Base-by-base conservation (phyloP, 441 rosid genomes). In the Aquilaria agallochum region DNA sequence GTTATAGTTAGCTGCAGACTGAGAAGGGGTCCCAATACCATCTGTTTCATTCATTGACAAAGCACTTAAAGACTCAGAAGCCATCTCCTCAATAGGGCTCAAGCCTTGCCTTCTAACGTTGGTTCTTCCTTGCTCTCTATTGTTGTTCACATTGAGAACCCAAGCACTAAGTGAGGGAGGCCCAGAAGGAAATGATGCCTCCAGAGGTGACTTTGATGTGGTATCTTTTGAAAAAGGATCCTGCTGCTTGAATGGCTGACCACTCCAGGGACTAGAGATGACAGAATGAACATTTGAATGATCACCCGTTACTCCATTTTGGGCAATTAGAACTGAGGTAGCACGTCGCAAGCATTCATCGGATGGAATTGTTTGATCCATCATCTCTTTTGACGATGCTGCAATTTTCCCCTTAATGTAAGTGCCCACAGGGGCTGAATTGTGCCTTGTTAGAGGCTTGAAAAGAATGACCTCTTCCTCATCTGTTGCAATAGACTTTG, bases 391-490 rank as follows among this genome's bases (percentile, higher is more conserved):
- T 49, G 59, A 62, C 66, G 77, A 71, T 48, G 55, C 57, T 50
- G 69, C 65, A 56, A 58, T 74, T 58, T 67, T 69, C 48, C 55
- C 47, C 13, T 55, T 67, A 45, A 63, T 55, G 44, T 64, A 74
- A 58, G 68, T 71, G 72, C 64, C 67, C 55, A 81, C 68, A 3
- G 99, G 99, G 56, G 89, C 99, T 32, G 99, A 94, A 55, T 89
- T 90, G 79, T 83, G 75, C 68, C 97, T 83, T 51, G 82, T 74
- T 45, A 87, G 91, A 58, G 99, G 99, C 82, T 87, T 85, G 78
- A 94, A 90, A 53, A 94, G 94, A 74, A 94, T 94, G 71, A 91
- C 94, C 79, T 90, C 97, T 76, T 94, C 96, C 62, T 94, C 99
- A 59, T 94, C 99, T 47, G 63, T 20, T 32, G 73, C 72, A 67